phyloP scores from a whole-genome alignment of 345 rosid genomes.

The Rhodamnia argentea region DNA sequence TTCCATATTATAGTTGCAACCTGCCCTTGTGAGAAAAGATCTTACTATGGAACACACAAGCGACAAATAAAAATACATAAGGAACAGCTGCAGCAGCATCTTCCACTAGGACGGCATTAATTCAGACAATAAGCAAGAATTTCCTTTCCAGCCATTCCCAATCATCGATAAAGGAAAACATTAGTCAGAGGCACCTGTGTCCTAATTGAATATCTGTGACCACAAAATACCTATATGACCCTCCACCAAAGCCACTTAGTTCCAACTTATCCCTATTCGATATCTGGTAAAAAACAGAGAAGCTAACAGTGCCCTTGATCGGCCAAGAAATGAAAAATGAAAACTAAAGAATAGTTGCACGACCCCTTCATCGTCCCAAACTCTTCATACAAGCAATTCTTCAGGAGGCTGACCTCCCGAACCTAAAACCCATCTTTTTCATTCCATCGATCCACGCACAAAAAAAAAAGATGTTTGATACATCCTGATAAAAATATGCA shows the following conservation, averaged over 20 bases:
- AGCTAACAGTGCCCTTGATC: neutral
- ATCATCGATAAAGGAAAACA: neutral
- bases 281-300: neutral
- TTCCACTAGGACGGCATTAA: neutral
- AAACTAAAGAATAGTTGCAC: neutral
- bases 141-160: neutral
- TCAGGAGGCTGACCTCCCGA: neutral
- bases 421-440: neutral
- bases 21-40: neutral
- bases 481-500: neutral
- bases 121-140: neutral
- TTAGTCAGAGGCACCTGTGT: neutral
- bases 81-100: neutral
- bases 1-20: neutral
- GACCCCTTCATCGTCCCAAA: neutral
- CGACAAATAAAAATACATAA: neutral
- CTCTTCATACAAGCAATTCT: neutral
- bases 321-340: neutral
- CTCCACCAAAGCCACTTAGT: neutral
- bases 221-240: neutral
- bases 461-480: neutral
- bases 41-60: neutral
- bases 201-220: neutral
- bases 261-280: neutral
- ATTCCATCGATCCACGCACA: neutral